A percentile compares a stretch with the other conserved stretches of the same genome.
phyloP scores from a whole-genome alignment of 2,329 filamentous ascomycete species.

The Helotiales sp. region DNA sequence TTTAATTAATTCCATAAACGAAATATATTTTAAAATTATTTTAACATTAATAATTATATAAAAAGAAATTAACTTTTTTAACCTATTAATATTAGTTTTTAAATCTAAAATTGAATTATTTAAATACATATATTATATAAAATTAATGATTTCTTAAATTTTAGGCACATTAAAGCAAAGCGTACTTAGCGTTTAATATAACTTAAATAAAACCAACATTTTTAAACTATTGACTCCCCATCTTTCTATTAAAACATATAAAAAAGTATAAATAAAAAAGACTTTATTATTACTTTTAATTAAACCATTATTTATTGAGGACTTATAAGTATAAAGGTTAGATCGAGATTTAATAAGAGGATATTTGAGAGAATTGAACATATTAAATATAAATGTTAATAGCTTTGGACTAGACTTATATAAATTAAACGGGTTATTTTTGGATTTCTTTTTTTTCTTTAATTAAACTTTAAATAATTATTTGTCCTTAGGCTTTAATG shows the following conservation, averaged over 20 bases:
- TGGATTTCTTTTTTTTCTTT: conserved; percentile 28
- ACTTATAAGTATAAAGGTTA: conserved; percentile 23
- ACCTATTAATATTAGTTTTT: conserved; percentile 26
- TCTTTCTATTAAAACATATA: conserved; percentile 31
- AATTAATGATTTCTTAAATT: conserved; percentile 29
- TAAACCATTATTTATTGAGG: conserved; percentile 19
- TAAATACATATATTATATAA: conserved; percentile 27
- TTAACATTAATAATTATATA: conserved; percentile 25
- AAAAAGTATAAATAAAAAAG: conserved; percentile 30
- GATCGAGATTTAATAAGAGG: conserved; percentile 28
- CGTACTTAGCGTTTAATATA: conserved; percentile 29
- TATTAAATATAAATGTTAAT: conserved; percentile 23
- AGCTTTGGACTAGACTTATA: conserved; percentile 21
- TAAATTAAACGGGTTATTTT: conserved; percentile 23
- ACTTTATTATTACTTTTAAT: conserved; percentile 28
- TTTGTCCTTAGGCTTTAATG: conserved; percentile 24
- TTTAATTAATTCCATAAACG: conserved; percentile 30
- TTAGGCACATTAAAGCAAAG: conserved; percentile 26
- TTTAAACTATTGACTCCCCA: conserved; percentile 31
- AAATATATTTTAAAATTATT: conserved; percentile 28
- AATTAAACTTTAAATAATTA: conserved; percentile 14
- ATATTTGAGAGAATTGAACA: conserved; percentile 31
- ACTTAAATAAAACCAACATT: conserved; percentile 29
- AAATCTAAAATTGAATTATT: conserved; percentile 29
- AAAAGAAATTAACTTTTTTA: conserved; percentile 29